Base-by-base conservation (phyloP, 1,284 basidiomycete genomes). In the Malassezia sp. region DNA sequence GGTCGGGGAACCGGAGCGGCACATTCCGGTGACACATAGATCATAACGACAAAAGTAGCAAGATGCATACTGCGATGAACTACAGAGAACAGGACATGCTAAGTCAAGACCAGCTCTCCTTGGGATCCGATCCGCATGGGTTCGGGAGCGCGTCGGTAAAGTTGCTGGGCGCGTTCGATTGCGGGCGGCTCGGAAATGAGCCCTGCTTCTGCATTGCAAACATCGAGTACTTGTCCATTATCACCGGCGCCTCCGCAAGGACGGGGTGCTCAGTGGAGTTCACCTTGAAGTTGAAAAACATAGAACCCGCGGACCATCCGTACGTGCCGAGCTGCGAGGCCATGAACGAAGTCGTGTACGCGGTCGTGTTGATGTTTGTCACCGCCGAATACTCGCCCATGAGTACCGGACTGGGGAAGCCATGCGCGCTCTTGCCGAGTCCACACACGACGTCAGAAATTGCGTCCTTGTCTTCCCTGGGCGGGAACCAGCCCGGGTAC, bases 201-300 rank as follows among this genome's bases (percentile, higher is more conserved):
- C 20, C 17, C 5, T 17, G 27, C 17, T 15, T 9, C 9, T 56
- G n/a, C 29, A 66, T 38, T 21, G 59, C 59, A 7, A 60, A 34
- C 21, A 54, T 49, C 10, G 53, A 56, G 52, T 64, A 68, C 29
- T 52, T 41, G 32, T 47, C 23, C 54, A 53, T 57, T 24, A 61
- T 20, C 11, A 33, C 15, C 24, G 34, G 24, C 2, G 45, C 14
- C 12, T 52, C 20, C 1, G 58, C 56, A 3, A 53, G 34, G 3
- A 61, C 44, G 9, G 37, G 60, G 24, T 42, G 50, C 9, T 33
- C 44, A 1, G 57, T 53, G 26, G 53, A 34, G 28, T 52, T 54
- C 7, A 56, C 45, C 38, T 63, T 63, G 45, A 59, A 66, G 34
- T 58, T 64, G 61, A 62, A 68, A 38, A 66, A 68, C 23, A 60